Evolutionary conservation across 2,329 filamentous ascomycete species (phyloP), one percentile per base, ranked within the genome.

Genomic region (Grosmannia serpens): DNA sequence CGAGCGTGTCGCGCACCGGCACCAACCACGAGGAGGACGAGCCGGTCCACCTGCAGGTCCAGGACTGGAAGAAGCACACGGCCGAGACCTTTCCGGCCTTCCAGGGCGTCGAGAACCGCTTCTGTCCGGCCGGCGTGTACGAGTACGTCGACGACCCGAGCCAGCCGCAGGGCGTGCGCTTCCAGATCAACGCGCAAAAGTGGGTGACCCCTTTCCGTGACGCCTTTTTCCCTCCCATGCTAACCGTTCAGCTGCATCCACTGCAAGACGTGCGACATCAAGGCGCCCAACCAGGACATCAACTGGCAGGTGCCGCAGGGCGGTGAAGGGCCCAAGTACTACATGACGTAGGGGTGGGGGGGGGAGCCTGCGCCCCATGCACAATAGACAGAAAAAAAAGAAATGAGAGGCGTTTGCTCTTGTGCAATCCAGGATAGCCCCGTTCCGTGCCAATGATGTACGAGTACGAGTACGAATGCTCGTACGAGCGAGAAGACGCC

Each of bases 211-310:
- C 31, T 31, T 62, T 53, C 63, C 74, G 68, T 70, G 69, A 54
- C 1, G 6, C 44, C n/a, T 24, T 7, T 26, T 47, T 47, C 44
- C 15, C 15, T 50, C 3, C 38, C 20, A 49, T 22, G 11, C 58
- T 60, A 50, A 60, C 57, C 29, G 6, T 4, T 22, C 65, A 96
- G 91, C 75, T 99, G 94, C 71, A 95, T 99, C 64, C 94, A 99
- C 75, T 99, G 94, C 81, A 99, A 99, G 81, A 99, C 94, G 17
- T 99, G 94, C 71, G 94, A 99, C 73, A 99, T 99, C 76, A 99
- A 99, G 77, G 92, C 90, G 20, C 94, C 94, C 9, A 83, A 86
- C 62, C 94, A 99, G 76, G 94, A 97, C 70, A 97, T 99, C 74
- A 96, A 96, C 73, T 96, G 90, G 90, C 84, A 90, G 66, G 94